phyloP scores from a whole-genome alignment of 352 stramenopile species.

The Pelagophyceae sp. region DNA sequence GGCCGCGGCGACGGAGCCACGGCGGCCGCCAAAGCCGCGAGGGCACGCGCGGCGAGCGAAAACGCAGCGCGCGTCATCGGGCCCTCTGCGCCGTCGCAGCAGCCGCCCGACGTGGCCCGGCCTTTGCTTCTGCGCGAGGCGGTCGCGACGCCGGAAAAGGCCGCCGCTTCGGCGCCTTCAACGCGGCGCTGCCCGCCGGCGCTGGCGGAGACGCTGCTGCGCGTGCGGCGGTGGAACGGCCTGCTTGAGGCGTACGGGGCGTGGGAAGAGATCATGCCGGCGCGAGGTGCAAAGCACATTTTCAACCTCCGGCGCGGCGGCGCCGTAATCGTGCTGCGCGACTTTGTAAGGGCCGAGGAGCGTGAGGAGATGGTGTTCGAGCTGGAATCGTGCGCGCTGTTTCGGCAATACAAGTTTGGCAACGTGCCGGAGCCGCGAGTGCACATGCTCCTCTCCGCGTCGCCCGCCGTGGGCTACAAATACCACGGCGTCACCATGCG shows the following conservation, averaged over 20 bases:
- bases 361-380: not conserved
- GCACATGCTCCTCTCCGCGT: conserved; percentile 36
- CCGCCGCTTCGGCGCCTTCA: no score
- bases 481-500: conserved; percentile 42
- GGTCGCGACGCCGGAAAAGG: not conserved
- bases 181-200: no score
- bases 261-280: not conserved
- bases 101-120: no score
- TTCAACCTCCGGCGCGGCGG: not conserved
- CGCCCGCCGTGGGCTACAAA: conserved; percentile 29
- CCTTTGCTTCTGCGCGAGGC: not conserved
- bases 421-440: conserved; percentile 33
- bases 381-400: conserved; percentile 34
- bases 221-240: not conserved
- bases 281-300: not conserved
- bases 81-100: not conserved
- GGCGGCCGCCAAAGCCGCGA: no score
- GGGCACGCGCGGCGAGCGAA: not conserved
- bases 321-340: not conserved
- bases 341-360: not conserved
- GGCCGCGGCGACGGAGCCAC: no score
- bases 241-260: not conserved
- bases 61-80: not conserved
- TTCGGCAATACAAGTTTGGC: conserved; percentile 39
- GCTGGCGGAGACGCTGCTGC: not conserved